Conservation (phyloP, 345 rosid species). For the Trapa bicornis region DNA sequence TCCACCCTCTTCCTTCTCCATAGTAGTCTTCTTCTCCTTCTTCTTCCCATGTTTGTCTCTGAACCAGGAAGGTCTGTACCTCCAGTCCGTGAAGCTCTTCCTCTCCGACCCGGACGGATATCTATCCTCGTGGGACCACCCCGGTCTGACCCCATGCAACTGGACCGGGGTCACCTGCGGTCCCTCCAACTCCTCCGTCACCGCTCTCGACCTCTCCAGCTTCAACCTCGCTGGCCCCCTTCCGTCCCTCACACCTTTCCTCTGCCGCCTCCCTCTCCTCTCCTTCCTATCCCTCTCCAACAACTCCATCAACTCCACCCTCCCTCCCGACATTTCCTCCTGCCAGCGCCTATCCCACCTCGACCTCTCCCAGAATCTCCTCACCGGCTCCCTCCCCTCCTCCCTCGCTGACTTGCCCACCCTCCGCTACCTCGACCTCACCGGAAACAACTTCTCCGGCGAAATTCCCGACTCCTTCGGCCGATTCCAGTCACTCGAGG, state of each 20-base stretch:
- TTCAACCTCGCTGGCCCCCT: slow-evolving; percentile 56
- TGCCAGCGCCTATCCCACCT: slow-evolving; percentile 40
- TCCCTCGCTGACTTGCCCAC: slow-evolving; percentile 38
- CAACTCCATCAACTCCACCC: slow-evolving; percentile 57
- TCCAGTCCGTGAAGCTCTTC: slow-evolving; percentile 43
- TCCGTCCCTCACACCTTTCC: slow-evolving; percentile 26
- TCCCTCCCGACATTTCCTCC: slow-evolving; percentile 30
- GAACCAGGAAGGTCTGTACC: slow-evolving; percentile 65
- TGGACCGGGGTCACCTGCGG: slow-evolving; percentile 72
- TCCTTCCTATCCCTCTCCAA: slow-evolving; percentile 25
- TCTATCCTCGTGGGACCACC: slow-evolving; percentile 57
- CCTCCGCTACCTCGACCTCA: slow-evolving; percentile 28
- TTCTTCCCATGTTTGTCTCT: slow-evolving; percentile 19
- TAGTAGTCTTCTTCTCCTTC: slow-evolving; percentile 1
- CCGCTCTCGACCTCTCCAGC: slow-evolving; percentile 38
- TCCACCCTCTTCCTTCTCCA: no score
- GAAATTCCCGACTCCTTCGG: not conserved
- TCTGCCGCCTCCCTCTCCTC: slow-evolving; percentile 63
- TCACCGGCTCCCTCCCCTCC: slow-evolving; percentile 46
- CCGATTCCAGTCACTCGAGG: slow-evolving; percentile 22
- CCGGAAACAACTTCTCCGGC: slow-evolving; percentile 53
- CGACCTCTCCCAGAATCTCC: slow-evolving; percentile 27
- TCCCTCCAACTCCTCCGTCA: slow-evolving; percentile 26
- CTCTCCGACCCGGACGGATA: slow-evolving; percentile 44
- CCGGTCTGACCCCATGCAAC: slow-evolving; percentile 54